Base-by-base conservation (phyloP, 352 stramenopile species). In the Pythium sukuiense region DNA sequence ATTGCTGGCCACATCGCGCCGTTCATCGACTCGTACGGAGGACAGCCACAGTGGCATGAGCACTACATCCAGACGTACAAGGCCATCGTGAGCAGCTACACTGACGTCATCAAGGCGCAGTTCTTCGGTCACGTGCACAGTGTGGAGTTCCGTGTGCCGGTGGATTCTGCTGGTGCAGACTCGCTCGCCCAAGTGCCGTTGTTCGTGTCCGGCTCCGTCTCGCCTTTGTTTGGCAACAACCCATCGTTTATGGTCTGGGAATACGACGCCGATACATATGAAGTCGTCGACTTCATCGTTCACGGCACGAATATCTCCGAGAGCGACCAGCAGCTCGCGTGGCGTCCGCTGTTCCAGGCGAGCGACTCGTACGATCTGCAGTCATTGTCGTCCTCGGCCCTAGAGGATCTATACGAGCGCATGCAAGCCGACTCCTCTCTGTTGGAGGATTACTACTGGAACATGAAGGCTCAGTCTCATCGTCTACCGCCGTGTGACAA, bases 111-210 rank as follows among this genome's bases (percentile, higher is more conserved):
- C 46, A 90, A 97, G 68, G 77, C 81, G 2, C 87, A 95, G 70
- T 70, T 98, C 43, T 98, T 96, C 79, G 93, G 90, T 6, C 93
- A 98, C 74, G 76, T 98, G 6, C 93, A 98, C 75, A 91, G 81
- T 18, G 77, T 97, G 66, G 93, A 98, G 77, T 96, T 97, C 67
- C 89, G 93, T 30, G 55, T 89, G 30, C 76, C 80, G 35, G 57
- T 39, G 0, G 54, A 64, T 12, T 32, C 52, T 29, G 63, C 63
- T 14, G 65, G 67, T 33, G 69, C 61, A 14, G 65, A 81, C 12
- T 54, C 86, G 26, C 76, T 88, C 29, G 8, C 39, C 14, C 58
- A 75, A 49, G 45, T 63, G 48, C 91, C 93, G 20, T 58, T 98
- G 20, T 91, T 96, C 49, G 77, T 96, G 18, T 72, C 73, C 14